These are phyloP conservation scores for Magnaporthiopsis rhizophila DNA, from an alignment of 2,329 filamentous ascomycete species.

Conservation along the genomic window DNA sequence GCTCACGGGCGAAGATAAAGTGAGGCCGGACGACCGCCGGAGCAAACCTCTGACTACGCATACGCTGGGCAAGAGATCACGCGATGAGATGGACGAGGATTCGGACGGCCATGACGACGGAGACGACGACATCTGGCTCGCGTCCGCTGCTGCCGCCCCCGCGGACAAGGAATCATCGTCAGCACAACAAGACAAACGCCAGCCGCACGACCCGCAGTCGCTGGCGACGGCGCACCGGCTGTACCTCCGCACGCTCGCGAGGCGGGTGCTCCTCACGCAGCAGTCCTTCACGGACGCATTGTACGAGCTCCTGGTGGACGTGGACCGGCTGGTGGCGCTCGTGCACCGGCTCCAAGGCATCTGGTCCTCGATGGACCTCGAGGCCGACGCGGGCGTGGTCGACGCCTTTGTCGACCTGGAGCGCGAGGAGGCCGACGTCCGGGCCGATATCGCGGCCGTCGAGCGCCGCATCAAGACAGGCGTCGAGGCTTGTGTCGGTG, in stretches of 20 bases:
- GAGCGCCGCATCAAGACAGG: slow-evolving; percentile 57
- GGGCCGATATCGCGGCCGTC: slow-evolving; percentile 54
- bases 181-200: slow-evolving; percentile 10
- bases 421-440: slow-evolving; percentile 63
- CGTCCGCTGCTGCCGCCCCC: slow-evolving; percentile 12
- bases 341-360: slow-evolving; percentile 67
- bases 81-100: slow-evolving; percentile 4
- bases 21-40: slow-evolving; percentile 8
- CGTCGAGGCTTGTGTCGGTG: slow-evolving; percentile 58
- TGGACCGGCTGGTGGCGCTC: slow-evolving; percentile 76
- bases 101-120: slow-evolving; percentile 22
- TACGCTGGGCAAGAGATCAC: background rate
- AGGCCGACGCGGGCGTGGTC: slow-evolving; percentile 73
- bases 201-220: slow-evolving; percentile 71
- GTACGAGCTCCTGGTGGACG: slow-evolving; percentile 59
- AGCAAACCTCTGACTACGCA: background rate
- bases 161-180: slow-evolving; percentile 8
- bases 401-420: slow-evolving; percentile 65
- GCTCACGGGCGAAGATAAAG: slow-evolving; percentile 28
- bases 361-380: slow-evolving; percentile 71
- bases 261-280: slow-evolving; percentile 59
- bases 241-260: slow-evolving; percentile 63
- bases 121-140: slow-evolving; percentile 37
- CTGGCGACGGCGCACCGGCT: slow-evolving; percentile 70
- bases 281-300: slow-evolving; percentile 55